Evolutionary conservation across 78 protist genomes (phyloP), one percentile per base, ranked within the genome.

Genomic region (Dictyostelium capitatum): DNA sequence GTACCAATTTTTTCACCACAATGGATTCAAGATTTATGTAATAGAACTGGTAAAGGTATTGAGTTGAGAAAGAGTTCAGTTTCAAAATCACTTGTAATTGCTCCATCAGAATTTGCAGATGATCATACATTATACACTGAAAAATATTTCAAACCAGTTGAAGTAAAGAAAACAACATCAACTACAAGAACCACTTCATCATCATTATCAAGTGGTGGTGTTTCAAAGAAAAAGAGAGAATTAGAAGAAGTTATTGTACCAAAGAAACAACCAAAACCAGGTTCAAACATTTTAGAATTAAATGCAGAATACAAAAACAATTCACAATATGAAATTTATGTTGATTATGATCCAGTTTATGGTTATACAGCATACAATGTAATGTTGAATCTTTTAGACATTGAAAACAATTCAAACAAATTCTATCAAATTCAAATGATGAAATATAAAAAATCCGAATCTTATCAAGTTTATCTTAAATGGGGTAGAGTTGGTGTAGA

Each of bases 401-500:
- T 89, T n/a, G 57, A 43, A 46, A 46, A 32, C 3, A 89, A 89
- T 25, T 6, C 48, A 3, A 94, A 94, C 82, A 85, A 79, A 87
- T 94, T 56, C 74, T 94, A 94, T 64, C 56, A 82, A 43, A 70
- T 94, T 23, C 96, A 94, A 57, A 17, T 94, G 57, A 14, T 89
- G 11, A 79, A 87, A 70, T 48, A 69, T 9, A 77, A 6, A 50
- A 30, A n/a, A 11, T 28, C 43, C 3, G 57, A 65, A 51, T 19
- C 11, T 4, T 72, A 37, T n/a, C 11, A 19, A 25, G 89, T 57
- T 30, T 67, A 84, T 50, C 25, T 65, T 3, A 41, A 28, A 37
- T 94, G 94, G 92, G 96, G 96, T 23, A 62, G 96, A 46, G 81
- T 79, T 19, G 96, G 96, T 48, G 46, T 41, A 14, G 56, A 56